Base-by-base conservation (phyloP, 257 asterid genomes). In the Nicotiana noctiflora region DNA sequence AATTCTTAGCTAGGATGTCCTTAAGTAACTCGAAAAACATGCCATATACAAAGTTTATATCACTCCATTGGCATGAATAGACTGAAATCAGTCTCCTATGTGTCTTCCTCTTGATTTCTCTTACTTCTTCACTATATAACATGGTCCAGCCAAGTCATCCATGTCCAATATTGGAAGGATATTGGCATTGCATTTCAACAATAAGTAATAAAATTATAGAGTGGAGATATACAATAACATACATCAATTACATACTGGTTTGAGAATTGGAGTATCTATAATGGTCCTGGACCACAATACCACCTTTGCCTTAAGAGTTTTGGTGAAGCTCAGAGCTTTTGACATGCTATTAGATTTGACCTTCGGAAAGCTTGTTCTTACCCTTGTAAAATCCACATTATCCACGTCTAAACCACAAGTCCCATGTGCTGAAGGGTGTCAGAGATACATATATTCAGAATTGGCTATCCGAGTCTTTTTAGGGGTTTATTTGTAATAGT, bases 1-100 rank as follows among this genome's bases (percentile, higher is more conserved):
- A 51, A 70, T 70, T 70, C 77, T 70, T 12, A 44, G 77, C 13
- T 68, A 44, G 77, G 77, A 70, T 21, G 31, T 70, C 77, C 77
- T 70, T 70, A 31, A 70, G 77, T 18, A 70, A 44, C 59, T 70
- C 59, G 59, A 70, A 52, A 70, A 70, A 70, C 37, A 40, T 12
- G 77, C 13, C 59, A 44, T 40, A 44, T 19, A 70, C 37, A 21
- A 68, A 70, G 77, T 44, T 70, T 32, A 12, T 19, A 44, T 70
- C 77, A 70, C 77, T 70, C 7, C 21, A 70, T 70, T 12, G 46
- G 77, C 37, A 70, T 70, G 21, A 21, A 44, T 44, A 70, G 21
- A 21, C 77, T 12, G 77, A 56, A 70, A 1, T 27, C 37, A 21
- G 59, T 44, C 2, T 21, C 57, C 49, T 7, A 44, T 6, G 77